Conservation (phyloP, 257 asterid species). For the Solanum microdontum region DNA sequence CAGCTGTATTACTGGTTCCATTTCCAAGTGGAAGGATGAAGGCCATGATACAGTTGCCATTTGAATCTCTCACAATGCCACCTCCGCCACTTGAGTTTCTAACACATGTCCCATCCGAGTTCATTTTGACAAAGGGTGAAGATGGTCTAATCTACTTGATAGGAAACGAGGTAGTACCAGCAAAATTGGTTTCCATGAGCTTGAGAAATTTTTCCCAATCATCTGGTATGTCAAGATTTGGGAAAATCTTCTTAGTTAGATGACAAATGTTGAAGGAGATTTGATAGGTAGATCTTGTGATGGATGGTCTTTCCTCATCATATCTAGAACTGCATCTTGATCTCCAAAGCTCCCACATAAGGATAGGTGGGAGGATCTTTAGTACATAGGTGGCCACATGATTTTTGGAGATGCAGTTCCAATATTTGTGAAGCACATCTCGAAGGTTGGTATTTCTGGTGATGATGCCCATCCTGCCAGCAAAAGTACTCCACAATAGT, state of each 20-base stretch:
- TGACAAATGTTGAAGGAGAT: background rate
- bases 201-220: background rate
- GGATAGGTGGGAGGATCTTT: background rate
- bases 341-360: background rate
- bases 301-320: background rate
- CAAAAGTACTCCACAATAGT: background rate
- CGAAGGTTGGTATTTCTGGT: background rate
- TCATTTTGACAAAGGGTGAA: background rate
- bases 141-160: background rate
- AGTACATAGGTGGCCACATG: background rate
- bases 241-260: background rate
- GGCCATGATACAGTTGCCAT: background rate
- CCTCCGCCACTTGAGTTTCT: background rate
- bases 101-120: background rate
- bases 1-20: background rate
- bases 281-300: background rate
- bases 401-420: background rate
- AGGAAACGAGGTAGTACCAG: accelerated
- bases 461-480: background rate
- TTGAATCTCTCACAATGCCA: too few species aligned
- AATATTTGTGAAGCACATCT: background rate
- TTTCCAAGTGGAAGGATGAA: background rate
- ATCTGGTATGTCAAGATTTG: background rate
- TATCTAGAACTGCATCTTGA: background rate
- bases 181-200: background rate